phyloP scores from a whole-genome alignment of 768 basidiomycete genomes.

The Lentinus brumalis region DNA sequence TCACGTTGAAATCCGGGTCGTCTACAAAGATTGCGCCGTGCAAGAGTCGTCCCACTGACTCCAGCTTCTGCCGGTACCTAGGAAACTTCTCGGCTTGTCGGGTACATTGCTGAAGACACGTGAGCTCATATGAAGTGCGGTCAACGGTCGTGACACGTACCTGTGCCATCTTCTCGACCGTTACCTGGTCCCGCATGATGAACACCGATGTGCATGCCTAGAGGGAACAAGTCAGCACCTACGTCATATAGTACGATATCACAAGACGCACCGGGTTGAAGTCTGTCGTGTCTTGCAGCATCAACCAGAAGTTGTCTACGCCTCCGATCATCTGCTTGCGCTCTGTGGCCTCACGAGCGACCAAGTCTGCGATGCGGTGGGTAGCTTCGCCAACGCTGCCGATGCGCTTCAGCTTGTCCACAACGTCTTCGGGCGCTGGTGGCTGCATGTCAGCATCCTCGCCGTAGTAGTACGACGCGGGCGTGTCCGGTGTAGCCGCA shows the following conservation, averaged over 20 bases:
- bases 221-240: background rate
- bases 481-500: constrained; percentile 5
- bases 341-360: constrained; percentile 20
- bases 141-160: background rate
- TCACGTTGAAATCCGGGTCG: constrained; percentile 23
- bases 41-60: constrained; percentile 19
- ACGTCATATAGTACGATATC: background rate
- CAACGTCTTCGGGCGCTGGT: constrained; percentile 12
- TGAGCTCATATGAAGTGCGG: background rate
- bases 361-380: constrained; percentile 10
- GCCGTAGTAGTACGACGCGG: constrained; percentile 20
- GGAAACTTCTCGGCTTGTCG: constrained; percentile 23
- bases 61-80: constrained; percentile 21
- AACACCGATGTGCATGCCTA: constrained; percentile 16
- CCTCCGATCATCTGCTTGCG: constrained; percentile 25
- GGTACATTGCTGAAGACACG: background rate
- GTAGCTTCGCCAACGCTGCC: background rate
- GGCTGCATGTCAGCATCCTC: constrained; percentile 7
- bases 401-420: constrained; percentile 19
- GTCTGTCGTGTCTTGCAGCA: constrained; percentile 22
- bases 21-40: constrained; percentile 26
- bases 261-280: constrained; percentile 24
- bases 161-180: constrained; percentile 9
- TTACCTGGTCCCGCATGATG: constrained; percentile 6
- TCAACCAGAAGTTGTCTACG: constrained; percentile 26